A percentile compares a stretch with the other conserved stretches of the same genome.
phyloP scores from a whole-genome alignment of 139 green algal species.

The Astrephomene gubernaculifera region DNA sequence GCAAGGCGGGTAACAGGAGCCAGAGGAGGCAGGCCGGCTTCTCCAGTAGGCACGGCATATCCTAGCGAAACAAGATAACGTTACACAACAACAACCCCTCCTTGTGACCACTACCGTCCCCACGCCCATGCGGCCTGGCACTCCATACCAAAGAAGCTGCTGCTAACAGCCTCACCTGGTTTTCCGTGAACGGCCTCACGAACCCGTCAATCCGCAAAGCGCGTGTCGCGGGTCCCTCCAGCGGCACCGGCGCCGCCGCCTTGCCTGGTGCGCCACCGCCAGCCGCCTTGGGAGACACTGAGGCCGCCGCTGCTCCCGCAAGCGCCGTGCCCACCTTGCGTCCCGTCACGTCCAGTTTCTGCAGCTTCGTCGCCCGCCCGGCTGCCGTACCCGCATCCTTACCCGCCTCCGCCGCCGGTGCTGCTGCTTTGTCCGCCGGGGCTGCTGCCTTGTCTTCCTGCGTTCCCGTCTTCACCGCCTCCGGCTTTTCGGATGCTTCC shows the following conservation, averaged over 20 bases:
- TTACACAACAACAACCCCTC: no score
- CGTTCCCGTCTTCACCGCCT: not conserved
- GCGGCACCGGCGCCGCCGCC: not conserved
- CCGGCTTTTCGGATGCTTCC: no score
- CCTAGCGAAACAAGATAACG: no score
- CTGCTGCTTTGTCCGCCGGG: not conserved
- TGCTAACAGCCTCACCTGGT: not conserved
- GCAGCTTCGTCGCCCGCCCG: slow-evolving; percentile 17
- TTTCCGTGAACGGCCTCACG: slow-evolving; percentile 82
- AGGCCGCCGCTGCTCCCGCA: not conserved
- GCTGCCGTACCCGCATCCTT: not conserved
- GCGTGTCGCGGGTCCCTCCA: slow-evolving; percentile 37
- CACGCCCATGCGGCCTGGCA: not conserved
- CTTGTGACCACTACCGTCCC: no score
- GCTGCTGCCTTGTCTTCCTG: not conserved
- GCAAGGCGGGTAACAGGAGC: no score
- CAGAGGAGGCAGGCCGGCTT: no score
- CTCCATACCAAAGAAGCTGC: not conserved
- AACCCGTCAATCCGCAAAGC: slow-evolving; percentile 85
- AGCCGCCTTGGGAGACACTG: not conserved
- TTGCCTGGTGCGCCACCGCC: not conserved
- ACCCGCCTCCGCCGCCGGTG: not conserved
- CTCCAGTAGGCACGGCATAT: no score
- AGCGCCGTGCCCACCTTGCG: not conserved
- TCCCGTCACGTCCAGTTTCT: slow-evolving; percentile 30